Percentiles rank a stretch among this genome's conserved stretches.
These are phyloP conservation scores for Gastrodia elata DNA, from an alignment of 106 monocot species.

Conservation along the genomic window DNA sequence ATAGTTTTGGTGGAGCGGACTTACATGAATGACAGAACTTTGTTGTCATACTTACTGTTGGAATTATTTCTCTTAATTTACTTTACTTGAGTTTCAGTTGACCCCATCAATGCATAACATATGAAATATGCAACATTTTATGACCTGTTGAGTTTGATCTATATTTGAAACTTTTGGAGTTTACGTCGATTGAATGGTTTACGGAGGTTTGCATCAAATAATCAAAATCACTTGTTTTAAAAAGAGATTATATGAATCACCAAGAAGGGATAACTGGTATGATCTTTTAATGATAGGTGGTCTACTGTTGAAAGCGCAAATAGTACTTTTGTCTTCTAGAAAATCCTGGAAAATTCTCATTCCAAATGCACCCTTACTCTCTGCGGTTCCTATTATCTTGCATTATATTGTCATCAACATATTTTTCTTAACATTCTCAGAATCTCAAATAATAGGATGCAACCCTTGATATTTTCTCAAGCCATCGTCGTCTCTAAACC, in stretches of 20 bases:
- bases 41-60: background rate
- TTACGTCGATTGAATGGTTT: background rate
- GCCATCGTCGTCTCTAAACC: background rate
- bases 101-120: background rate
- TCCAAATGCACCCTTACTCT: background rate
- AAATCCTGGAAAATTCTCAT: background rate
- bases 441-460: background rate
- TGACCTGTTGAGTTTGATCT: background rate
- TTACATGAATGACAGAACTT: background rate
- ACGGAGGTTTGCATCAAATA: background rate
- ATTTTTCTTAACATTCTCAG: background rate
- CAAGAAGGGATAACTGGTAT: background rate
- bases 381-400: background rate
- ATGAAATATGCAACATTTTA: background rate
- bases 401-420: no score
- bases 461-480: background rate
- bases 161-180: background rate
- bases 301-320: background rate
- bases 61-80: background rate
- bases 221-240: background rate
- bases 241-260: background rate
- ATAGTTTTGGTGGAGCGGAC: background rate
- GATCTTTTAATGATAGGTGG: background rate
- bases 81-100: background rate
- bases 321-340: background rate